These are phyloP conservation scores for Heritiera fomes DNA, from an alignment of 345 rosid genomes.

Conservation along the genomic window DNA sequence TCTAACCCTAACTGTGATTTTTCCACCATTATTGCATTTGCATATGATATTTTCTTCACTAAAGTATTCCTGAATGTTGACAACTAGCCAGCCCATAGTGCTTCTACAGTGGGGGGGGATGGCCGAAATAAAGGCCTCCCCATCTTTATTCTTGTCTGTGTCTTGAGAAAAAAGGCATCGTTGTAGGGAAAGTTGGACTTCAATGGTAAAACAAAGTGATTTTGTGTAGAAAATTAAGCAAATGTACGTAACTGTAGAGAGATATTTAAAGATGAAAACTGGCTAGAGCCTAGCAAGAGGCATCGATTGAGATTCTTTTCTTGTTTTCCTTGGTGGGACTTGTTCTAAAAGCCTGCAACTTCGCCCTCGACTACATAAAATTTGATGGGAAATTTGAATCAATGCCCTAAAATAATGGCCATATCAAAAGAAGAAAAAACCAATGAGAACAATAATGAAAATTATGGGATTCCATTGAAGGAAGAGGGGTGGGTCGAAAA, in stretches of 20 bases:
- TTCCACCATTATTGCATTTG: neutral
- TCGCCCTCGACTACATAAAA: neutral
- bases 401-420: neutral
- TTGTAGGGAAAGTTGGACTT: too few species aligned
- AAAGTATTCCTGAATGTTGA: neutral
- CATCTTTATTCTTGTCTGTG: neutral
- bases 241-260: too few species aligned
- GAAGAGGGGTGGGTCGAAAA: conserved; percentile 29
- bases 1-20: neutral
- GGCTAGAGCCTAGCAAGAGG: too few species aligned
- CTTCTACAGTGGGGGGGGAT: neutral
- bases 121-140: neutral
- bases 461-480: conserved; percentile 18
- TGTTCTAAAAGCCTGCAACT: too few species aligned
- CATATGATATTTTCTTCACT: neutral
- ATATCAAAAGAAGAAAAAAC: neutral
- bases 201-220: too few species aligned
- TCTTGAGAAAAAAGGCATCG: neutral
- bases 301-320: too few species aligned
- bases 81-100: neutral
- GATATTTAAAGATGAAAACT: too few species aligned
- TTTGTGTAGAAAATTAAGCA: too few species aligned
- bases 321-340: too few species aligned
- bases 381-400: conserved; percentile 12
- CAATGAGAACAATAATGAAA: neutral